phyloP scores from a whole-genome alignment of 2,329 filamentous ascomycete genomes.

The Simplicillium aogashimaense region DNA sequence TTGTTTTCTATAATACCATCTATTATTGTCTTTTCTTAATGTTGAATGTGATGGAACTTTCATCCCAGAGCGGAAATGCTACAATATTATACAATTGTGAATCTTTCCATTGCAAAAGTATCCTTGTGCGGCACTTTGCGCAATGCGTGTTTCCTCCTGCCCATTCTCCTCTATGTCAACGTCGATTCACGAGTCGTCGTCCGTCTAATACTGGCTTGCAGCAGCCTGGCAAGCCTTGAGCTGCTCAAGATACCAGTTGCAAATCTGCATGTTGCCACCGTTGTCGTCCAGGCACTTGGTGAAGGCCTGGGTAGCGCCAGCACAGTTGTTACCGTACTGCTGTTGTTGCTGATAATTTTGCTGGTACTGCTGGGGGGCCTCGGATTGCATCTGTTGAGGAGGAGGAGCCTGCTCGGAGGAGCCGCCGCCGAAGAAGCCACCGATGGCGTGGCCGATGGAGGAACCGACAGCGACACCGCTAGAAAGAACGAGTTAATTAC shows the following conservation, averaged over 20 bases:
- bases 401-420: constrained; percentile 41
- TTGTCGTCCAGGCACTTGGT: constrained; percentile 96
- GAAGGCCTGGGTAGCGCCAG: constrained; percentile 72
- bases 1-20: too few relatives aligned
- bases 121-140: too few relatives aligned
- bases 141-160: too few relatives aligned
- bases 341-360: constrained; percentile 37
- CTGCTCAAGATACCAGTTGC: constrained; percentile 97
- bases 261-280: constrained; percentile 87
- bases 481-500: constrained; percentile 6
- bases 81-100: too few relatives aligned
- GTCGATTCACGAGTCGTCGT: neutral
- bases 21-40: too few relatives aligned
- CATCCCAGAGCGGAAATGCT: too few relatives aligned
- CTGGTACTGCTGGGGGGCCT: constrained; percentile 30
- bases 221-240: constrained; percentile 81
- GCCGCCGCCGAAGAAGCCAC: constrained; percentile 76
- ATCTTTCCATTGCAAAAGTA: too few relatives aligned
- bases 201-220: constrained; percentile 55
- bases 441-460: constrained; percentile 89
- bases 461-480: constrained; percentile 96
- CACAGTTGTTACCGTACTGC: constrained; percentile 57
- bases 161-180: neutral
- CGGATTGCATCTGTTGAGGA: constrained; percentile 41
- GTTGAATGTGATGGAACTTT: too few relatives aligned